Conservation (phyloP, 2,329 filamentous ascomycete genomes). For the Cladobotryum mycophilum region DNA sequence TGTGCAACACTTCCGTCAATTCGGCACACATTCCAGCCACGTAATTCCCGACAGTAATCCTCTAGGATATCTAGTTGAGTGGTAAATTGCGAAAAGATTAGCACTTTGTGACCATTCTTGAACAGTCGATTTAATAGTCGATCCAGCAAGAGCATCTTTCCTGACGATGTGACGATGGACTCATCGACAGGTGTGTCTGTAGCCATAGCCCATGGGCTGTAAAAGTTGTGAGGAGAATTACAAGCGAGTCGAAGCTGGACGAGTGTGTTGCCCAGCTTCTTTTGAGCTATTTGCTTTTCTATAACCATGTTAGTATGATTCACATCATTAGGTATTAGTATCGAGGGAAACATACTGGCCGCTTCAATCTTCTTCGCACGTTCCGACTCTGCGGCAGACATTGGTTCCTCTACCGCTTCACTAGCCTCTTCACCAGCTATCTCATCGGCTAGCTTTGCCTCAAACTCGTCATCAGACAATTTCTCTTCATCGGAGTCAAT, state of each 20-base stretch:
- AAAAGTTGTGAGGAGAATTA: constrained; percentile 94
- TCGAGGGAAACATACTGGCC: constrained; percentile 54
- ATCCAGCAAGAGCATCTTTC: constrained; percentile 94
- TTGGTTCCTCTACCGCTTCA: constrained; percentile 20
- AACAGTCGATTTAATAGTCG: constrained; percentile 74
- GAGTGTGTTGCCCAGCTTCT: constrained; percentile 88
- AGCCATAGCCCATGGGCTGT: constrained; percentile 72
- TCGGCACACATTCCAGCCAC: constrained; percentile 74
- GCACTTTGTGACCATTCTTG: constrained; percentile 71
- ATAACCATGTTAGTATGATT: constrained; percentile 20
- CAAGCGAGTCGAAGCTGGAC: constrained; percentile 90
- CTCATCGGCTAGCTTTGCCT: constrained; percentile 65
- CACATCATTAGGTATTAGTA: not conserved
- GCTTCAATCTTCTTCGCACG: constrained; percentile 63
- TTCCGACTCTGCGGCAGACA: constrained; percentile 55
- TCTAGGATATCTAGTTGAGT: constrained; percentile 87
- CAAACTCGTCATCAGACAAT: constrained; percentile 78
- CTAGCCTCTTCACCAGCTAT: constrained; percentile 38
- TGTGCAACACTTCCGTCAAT: constrained; percentile 88
- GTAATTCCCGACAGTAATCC: constrained; percentile 72
- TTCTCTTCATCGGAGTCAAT: constrained; percentile 53
- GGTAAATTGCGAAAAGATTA: constrained; percentile 96
- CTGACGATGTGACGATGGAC: constrained; percentile 75
- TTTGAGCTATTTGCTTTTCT: constrained; percentile 79
- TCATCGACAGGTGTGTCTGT: constrained; percentile 62